A percentile compares a stretch with the other conserved stretches of the same genome.
Conservation (phyloP, 352 stramenopile genomes). For the Globisporangium solare region DNA sequence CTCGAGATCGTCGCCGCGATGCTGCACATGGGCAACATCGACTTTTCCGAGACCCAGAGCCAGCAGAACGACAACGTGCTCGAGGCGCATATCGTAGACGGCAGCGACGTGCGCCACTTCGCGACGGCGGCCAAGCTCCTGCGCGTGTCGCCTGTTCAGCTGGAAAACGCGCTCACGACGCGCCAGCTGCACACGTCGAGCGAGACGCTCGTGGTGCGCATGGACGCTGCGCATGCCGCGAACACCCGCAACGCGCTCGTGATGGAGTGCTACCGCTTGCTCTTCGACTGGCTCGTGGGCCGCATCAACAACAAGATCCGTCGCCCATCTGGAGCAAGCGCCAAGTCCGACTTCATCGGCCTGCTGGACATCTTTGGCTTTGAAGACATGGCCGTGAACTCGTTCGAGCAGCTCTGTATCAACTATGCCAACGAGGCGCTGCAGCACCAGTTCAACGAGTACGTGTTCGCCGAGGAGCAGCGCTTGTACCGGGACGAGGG, state of each 20-base stretch:
- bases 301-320: conserved; percentile 88
- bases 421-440: conserved; percentile 88
- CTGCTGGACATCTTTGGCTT: conserved; percentile 89
- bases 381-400: conserved; percentile 83
- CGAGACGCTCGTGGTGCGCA: conserved; percentile 65
- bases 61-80: conserved; percentile 18
- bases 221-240: conserved; percentile 58
- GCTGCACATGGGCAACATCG: conserved; percentile 85
- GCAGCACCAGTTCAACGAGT: conserved; percentile 87
- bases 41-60: conserved; percentile 37
- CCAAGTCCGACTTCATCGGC: conserved; percentile 55
- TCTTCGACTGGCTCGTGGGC: conserved; percentile 94
- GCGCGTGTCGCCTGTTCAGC: conserved; percentile 42
- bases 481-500: conserved; percentile 68
- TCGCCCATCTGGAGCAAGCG: conserved; percentile 8
- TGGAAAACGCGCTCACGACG: conserved; percentile 61
- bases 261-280: conserved; percentile 90
- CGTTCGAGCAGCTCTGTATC: conserved; percentile 89
- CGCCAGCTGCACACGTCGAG: conserved; percentile 57
- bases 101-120: conserved; percentile 29
- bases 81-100: conserved; percentile 15
- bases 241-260: conserved; percentile 86
- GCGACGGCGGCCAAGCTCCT: conserved; percentile 50
- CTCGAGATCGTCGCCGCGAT: conserved; percentile 76
- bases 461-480: conserved; percentile 91